Evolutionary conservation across 495 filamentous ascomycete species (phyloP), one percentile per base, ranked within the genome.

Genomic region (Podospora fimiseda): DNA sequence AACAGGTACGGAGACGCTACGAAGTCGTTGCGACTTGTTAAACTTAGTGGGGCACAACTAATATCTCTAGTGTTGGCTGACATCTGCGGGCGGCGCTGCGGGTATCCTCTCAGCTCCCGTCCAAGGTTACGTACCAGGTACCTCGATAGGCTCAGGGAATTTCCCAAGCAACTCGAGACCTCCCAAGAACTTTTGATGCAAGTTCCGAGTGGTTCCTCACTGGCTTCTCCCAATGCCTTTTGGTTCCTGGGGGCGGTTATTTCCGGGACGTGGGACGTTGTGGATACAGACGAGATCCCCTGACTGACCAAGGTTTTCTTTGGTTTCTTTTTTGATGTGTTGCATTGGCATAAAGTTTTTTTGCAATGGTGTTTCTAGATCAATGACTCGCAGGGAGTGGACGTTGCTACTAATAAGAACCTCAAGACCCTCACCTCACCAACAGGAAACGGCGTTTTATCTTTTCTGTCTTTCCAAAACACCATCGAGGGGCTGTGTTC

Each of bases 1-100:
- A 47, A 27, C 13, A 22, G 44, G 21, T 20, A 20, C 20, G 14
- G 21, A 27, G n/a, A 47, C 44, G 44, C 42, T 24, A 48, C 21
- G 43, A 51, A 48, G 44, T 53, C 57, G 57, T 53, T 55, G 52
- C 57, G 48, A 48, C 36, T 30, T 59, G 45, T 33, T 11, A 11
- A n/a, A n/a, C n/a, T n/a, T n/a, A n/a, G 60, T 65, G 62, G 62
- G 60, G 62, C 56, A 20, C 13, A 53, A 48, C 38, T 62, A 64
- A n/a, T n/a, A n/a, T 60, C 24, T 62, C 51, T 27, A 49, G 50
- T 47, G 53, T 55, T 62, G 53, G 57, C 47, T 54, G 53, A 14
- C 19, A 47, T 43, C 48, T 56, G 57, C 43, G 60, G 47, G 60
- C 20, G 57, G 50, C 60, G 49, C 52, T 23, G 56, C 43, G 55